These are phyloP conservation scores for Kingdonia uniflora DNA, from an alignment of 164 flowering plant species.

Conservation along the genomic window DNA sequence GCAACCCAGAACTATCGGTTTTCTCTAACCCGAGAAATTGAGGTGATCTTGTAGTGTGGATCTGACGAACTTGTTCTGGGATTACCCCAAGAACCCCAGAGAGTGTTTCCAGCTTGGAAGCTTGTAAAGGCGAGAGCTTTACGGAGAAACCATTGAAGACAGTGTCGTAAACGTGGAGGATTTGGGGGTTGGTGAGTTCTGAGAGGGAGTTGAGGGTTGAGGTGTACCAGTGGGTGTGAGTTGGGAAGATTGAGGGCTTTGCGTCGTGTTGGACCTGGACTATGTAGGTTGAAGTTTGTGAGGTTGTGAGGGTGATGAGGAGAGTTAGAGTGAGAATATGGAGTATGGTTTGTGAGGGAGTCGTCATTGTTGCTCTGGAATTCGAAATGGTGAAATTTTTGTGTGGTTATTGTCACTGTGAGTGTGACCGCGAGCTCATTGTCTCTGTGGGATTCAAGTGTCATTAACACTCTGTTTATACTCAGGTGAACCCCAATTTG, in stretches of 20 bases:
- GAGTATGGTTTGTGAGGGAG: too few relatives aligned
- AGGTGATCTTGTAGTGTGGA: constrained; percentile 89
- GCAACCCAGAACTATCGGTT: constrained; percentile 45
- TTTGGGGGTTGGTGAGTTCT: neutral
- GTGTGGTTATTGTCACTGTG: too few relatives aligned
- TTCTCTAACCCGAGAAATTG: constrained; percentile 64
- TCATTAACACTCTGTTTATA: too few relatives aligned
- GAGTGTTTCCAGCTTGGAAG: constrained; percentile 22
- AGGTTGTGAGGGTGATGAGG: neutral
- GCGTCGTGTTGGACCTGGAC: constrained; percentile 45
- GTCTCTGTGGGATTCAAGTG: too few relatives aligned
- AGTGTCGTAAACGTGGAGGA: constrained; percentile 60
- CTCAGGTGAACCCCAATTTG: too few relatives aligned
- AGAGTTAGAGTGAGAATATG: too few relatives aligned
- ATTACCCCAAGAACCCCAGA: constrained; percentile 45
- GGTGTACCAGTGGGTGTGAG: constrained; percentile 75
- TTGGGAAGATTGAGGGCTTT: constrained; percentile 81
- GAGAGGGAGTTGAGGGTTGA: constrained; percentile 46
- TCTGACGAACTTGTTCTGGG: constrained; percentile 63
- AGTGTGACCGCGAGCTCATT: too few relatives aligned
- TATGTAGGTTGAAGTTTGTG: constrained; percentile 30
- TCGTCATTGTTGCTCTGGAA: too few relatives aligned
- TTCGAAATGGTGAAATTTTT: too few relatives aligned
- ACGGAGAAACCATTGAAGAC: constrained; percentile 88
- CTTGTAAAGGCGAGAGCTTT: constrained; percentile 38